phyloP scores from a whole-genome alignment of 2,329 filamentous ascomycete genomes.

The Nemania bipapillata region DNA sequence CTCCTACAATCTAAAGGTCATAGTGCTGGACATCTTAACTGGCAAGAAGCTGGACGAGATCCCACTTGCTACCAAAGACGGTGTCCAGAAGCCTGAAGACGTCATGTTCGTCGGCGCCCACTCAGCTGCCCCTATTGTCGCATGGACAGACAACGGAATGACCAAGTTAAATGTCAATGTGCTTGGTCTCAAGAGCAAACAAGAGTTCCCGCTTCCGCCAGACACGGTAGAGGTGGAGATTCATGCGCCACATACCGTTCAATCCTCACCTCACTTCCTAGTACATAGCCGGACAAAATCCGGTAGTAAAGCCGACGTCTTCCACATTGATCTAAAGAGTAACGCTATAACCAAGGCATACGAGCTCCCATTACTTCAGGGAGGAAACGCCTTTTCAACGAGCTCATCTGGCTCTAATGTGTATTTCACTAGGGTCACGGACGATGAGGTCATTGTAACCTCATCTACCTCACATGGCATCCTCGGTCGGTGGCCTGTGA shows the following conservation, averaged over 20 bases:
- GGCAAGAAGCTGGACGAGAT: conserved; percentile 79
- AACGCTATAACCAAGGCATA: conserved; percentile 80
- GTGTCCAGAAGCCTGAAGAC: conserved; percentile 71
- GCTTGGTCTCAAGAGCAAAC: conserved; percentile 68
- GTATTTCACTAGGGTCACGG: conserved; percentile 85
- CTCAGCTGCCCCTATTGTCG: conserved; percentile 77
- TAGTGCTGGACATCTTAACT: conserved; percentile 75
- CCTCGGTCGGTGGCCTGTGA: conserved; percentile 77
- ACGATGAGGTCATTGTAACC: conserved; percentile 76
- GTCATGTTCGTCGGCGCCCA: conserved; percentile 81
- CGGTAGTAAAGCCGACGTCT: conserved; percentile 85
- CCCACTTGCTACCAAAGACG: conserved; percentile 76
- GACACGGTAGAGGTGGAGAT: conserved; percentile 68
- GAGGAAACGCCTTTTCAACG: conserved; percentile 79
- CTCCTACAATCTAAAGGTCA: conserved; percentile 80
- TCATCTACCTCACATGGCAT: conserved; percentile 81
- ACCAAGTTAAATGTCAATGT: conserved; percentile 77
- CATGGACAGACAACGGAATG: conserved; percentile 74
- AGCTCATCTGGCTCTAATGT: conserved; percentile 83
- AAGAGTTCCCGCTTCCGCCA: conserved; percentile 63
- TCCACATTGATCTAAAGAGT: conserved; percentile 79
- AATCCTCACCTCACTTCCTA: conserved; percentile 82
- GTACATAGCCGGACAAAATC: conserved; percentile 78
- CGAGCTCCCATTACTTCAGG: conserved; percentile 76
- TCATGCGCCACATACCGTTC: conserved; percentile 77